Percentiles rank a stretch among this genome's conserved stretches.
Conservation (phyloP, 306 rosid genomes). For the Cercis canadensis region DNA sequence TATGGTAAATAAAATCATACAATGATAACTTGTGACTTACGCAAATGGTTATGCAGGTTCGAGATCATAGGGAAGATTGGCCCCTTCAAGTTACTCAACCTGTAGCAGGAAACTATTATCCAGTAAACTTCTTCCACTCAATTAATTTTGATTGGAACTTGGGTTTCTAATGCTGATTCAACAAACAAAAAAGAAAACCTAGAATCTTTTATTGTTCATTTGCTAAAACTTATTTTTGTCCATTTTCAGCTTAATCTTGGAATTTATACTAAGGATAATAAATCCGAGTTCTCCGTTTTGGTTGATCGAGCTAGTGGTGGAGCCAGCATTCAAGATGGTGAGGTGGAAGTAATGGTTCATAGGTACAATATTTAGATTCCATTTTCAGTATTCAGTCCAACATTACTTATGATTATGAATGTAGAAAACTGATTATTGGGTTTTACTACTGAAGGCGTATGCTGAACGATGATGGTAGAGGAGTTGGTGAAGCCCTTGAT, state of each 20-base stretch:
- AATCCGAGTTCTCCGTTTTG: constrained; percentile 79
- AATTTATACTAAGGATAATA: constrained; percentile 65
- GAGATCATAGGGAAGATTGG: constrained; percentile 83
- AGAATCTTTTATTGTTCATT: too few species aligned
- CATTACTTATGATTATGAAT: too few species aligned
- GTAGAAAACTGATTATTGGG: constrained; percentile 7
- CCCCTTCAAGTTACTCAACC: constrained; percentile 79
- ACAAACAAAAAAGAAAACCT: too few species aligned
- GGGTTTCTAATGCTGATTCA: not conserved
- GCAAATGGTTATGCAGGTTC: constrained; percentile 60
- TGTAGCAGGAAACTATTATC: constrained; percentile 91
- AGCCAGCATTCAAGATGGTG: constrained; percentile 80
- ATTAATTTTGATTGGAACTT: constrained; percentile 6
- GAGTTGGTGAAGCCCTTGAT: constrained; percentile 84
- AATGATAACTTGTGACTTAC: constrained; percentile 24
- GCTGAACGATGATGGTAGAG: constrained; percentile 64
- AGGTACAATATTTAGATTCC: constrained; percentile 51
- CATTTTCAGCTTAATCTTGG: constrained; percentile 82
- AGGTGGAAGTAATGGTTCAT: constrained; percentile 89
- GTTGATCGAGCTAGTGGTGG: constrained; percentile 95
- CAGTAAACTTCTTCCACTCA: constrained; percentile 56
- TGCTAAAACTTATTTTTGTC: not conserved
- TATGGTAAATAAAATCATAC: constrained; percentile 9
- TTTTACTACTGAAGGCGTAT: constrained; percentile 61
- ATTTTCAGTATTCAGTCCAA: constrained; percentile 10